Evolutionary conservation across 2,329 filamentous ascomycete genomes (phyloP), one percentile per base, ranked within the genome.

Genomic region (Salinomyces thailandicus): DNA sequence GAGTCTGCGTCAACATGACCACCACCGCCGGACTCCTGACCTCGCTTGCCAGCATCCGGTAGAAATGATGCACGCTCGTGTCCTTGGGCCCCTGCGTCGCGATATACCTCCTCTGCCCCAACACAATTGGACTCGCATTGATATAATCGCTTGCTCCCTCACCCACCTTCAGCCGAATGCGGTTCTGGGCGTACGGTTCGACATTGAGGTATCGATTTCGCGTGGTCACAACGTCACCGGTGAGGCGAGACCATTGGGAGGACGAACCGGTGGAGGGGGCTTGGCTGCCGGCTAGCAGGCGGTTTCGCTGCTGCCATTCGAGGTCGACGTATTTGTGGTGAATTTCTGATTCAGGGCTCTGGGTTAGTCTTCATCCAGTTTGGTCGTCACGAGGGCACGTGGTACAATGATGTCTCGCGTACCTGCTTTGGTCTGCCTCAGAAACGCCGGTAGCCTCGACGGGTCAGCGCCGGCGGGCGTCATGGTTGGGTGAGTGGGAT

Each of bases 181-280:
- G 78, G 54, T 93, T 93, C 55, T 83, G 78, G 43, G 81, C 79
- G 77, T 84, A 98, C 0, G 87, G 85, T 55, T 87, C 81, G 45
- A 98, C 85, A 55, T 96, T 94, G 36, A 70, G 60, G 62, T 96
- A 98, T 37, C 91, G 79, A 60, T 96, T 93, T 48, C 89, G 73
- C 22, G 62, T 58, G 41, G 67, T 68, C 44, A 75, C 65, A n/a
- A n/a, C 22, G 6, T 73, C 65, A 16, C 70, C 68, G 18, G 62
- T 62, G 33, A 81, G 69, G 36, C 78, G 68, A 3, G 75, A 69
- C 68, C 70, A 81, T 44, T 66, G 66, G 35, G 72, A 71, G 5
- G 11, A n/a, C 22, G 11, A 12, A 12, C 12, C 12, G 9, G 22
- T n/a, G 22, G 22, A 26, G 22, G 22, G 22, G 11, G 54, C 54